Base-by-base conservation (phyloP, 345 rosid species). In the Gossypium sturtianum region DNA sequence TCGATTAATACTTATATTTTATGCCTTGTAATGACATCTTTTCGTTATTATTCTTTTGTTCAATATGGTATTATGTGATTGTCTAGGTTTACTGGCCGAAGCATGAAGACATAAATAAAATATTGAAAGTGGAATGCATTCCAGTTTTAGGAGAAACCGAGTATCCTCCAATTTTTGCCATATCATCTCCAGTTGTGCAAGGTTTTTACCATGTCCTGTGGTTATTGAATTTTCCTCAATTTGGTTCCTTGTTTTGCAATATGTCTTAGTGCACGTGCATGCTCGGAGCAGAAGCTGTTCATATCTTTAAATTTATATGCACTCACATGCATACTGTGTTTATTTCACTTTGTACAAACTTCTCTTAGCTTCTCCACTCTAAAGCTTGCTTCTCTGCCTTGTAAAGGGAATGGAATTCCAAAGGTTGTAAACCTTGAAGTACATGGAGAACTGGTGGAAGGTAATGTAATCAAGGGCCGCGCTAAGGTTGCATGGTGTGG, bases 401-500 rank as follows among this genome's bases (percentile, higher is more conserved):
- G 76, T 34, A 22, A 80, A 94, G 98, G 98, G 73, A 91, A 77
- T 80, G 96, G 94, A 79, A 89, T 92, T 76, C 98, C 98, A 69
- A 94, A 92, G 87, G 97, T 86, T 85, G 85, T 88, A 77, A 87
- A 82, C 85, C 91, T 94, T 81, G 97, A 94, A 85, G 90, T 94
- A 61, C 78, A 62, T 2, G 98, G 98, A 38, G 97, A 91, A 76
- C 85, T 94, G 66, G 87, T 92, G 49, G 98, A 94, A 82, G 98
- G 97, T 74, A 88, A 87, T 75, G 60, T 79, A 61, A 70, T 94
- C 74, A 88, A 80, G 78, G 97, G 97, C 53, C 79, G 83, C 63
- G 94, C 93, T 76, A 84, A 85, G 81, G 89, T 94, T 78, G 97
- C 98, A 78, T 94, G 98, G 98, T 91, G 97, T 70, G 98, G 98